Percentiles rank a stretch among this genome's conserved stretches.
These are phyloP conservation scores for Globisporangium cederbergense DNA, from an alignment of 352 stramenopile species.

Conservation along the genomic window DNA sequence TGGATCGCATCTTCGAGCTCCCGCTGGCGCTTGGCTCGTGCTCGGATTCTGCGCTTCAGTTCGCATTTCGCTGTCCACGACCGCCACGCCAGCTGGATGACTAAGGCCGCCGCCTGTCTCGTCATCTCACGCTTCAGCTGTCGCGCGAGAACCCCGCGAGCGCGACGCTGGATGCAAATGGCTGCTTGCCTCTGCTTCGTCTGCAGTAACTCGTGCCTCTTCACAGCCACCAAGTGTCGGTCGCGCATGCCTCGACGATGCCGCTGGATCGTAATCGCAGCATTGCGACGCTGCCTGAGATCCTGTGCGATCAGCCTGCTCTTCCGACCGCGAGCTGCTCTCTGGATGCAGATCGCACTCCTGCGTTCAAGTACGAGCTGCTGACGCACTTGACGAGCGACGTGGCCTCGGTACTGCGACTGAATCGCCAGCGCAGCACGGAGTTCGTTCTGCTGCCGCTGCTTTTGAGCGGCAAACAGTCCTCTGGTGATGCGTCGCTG, in stretches of 20 bases:
- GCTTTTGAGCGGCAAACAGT: slow-evolving; percentile 24
- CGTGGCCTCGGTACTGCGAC: slow-evolving; percentile 24
- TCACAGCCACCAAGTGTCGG: slow-evolving; percentile 9
- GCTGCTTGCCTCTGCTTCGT: slow-evolving; percentile 21
- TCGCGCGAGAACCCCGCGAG: slow-evolving; percentile 28
- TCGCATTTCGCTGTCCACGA: slow-evolving; percentile 22
- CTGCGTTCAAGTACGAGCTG: slow-evolving; percentile 14
- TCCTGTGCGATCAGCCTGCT: slow-evolving; percentile 14
- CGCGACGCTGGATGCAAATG: slow-evolving; percentile 35
- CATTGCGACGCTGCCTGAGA: slow-evolving; percentile 8
- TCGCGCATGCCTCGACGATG: slow-evolving; percentile 26
- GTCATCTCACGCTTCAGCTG: slow-evolving; percentile 17
- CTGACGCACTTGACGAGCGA: slow-evolving; percentile 19
- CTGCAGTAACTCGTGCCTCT: slow-evolving; percentile 19
- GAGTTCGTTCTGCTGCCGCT: slow-evolving; percentile 20
- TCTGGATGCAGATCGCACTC: slow-evolving; percentile 41
- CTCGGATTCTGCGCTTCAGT: slow-evolving; percentile 8
- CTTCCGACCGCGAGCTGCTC: slow-evolving; percentile 25
- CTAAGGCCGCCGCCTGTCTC: slow-evolving; percentile 17
- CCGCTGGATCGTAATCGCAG: slow-evolving; percentile 41
- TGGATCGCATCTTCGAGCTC: slow-evolving; percentile 14
- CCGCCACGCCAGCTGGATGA: slow-evolving; percentile 34
- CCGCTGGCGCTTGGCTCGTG: slow-evolving; percentile 16
- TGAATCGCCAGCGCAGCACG: slow-evolving; percentile 31
- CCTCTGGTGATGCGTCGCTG: slow-evolving; percentile 35